phyloP scores from a whole-genome alignment of 2,329 filamentous ascomycete species.

The Alternaria arborescens region DNA sequence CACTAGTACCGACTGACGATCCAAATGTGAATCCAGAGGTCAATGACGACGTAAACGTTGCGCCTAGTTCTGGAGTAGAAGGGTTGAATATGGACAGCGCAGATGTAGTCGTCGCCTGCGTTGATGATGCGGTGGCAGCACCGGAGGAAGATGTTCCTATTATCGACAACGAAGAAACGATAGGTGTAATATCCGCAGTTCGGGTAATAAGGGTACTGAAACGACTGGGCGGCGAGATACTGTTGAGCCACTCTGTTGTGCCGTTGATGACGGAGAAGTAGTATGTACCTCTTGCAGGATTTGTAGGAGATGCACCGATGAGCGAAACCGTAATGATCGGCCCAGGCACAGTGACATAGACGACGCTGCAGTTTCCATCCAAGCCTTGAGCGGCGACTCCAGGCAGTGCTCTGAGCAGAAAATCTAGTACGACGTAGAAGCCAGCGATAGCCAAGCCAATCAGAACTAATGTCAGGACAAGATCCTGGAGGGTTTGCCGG shows the following conservation, averaged over 20 bases:
- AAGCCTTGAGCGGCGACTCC: conserved; percentile 34
- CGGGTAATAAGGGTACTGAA: conserved; percentile 20
- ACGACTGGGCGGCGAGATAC: conserved; percentile 38
- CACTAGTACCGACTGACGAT: background rate
- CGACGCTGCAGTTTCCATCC: conserved; percentile 40
- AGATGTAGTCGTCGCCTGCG: background rate
- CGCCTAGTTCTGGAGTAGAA: background rate
- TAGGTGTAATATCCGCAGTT: conserved; percentile 7
- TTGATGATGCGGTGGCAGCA: background rate
- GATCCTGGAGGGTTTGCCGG: conserved; percentile 19
- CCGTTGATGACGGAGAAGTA: conserved; percentile 46
- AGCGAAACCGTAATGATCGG: conserved; percentile 47
- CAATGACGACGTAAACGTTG: background rate
- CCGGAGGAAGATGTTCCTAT: conserved; percentile 2
- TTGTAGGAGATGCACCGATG: conserved; percentile 31
- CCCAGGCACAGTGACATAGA: conserved; percentile 46
- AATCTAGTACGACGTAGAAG: conserved; percentile 32
- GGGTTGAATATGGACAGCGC: background rate
- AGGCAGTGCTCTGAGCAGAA: conserved; percentile 29
- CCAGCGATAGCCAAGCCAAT: conserved; percentile 19
- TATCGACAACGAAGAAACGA: conserved; percentile 7
- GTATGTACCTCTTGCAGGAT: conserved; percentile 42
- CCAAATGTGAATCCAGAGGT: background rate
- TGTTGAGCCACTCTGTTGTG: conserved; percentile 44
- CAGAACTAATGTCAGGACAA: conserved; percentile 23